Evolutionary conservation across 768 basidiomycete species (phyloP).

Genomic region (Mycena capillaripes): DNA sequence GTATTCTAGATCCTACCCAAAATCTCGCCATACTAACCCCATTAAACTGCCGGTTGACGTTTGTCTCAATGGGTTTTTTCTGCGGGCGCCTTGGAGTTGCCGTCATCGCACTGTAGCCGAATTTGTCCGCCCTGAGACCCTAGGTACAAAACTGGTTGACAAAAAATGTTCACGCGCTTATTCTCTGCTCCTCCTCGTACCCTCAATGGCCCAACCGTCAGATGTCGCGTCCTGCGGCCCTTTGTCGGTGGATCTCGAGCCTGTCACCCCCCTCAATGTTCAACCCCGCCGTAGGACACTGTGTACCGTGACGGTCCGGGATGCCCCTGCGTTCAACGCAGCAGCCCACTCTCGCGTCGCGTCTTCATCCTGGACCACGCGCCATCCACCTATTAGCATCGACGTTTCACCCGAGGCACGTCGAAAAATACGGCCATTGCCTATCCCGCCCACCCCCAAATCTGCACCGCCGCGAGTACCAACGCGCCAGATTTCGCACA

Average conservation of each 20-base stretch:
- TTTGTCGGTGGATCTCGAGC: not conserved
- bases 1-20: no score
- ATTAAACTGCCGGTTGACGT: no score
- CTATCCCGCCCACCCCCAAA: constrained; percentile 21
- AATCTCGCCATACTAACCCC: not conserved
- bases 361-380: constrained; percentile 13
- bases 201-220: not conserved
- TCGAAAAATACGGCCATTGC: constrained; percentile 33
- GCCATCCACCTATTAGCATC: constrained; percentile 1
- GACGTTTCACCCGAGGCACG: constrained; percentile 5
- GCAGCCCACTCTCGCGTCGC: not conserved
- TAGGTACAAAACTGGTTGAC: constrained; percentile 10
- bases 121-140: not conserved
- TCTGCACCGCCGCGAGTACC: constrained; percentile 21
- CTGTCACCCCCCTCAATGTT: constrained; percentile 24
- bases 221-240: not conserved
- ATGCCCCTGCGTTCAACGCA: not conserved
- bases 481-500: constrained; percentile 13
- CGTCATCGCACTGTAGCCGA: not conserved
- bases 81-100: no score
- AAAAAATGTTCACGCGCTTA: not conserved
- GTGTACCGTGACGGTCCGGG: not conserved
- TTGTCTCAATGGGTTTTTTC: no score
- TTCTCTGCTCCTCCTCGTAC: not conserved
- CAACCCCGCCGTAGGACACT: constrained; percentile 10